phyloP scores from a whole-genome alignment of 2,329 filamentous ascomycete genomes.

The Dactylellina drechsleri region DNA sequence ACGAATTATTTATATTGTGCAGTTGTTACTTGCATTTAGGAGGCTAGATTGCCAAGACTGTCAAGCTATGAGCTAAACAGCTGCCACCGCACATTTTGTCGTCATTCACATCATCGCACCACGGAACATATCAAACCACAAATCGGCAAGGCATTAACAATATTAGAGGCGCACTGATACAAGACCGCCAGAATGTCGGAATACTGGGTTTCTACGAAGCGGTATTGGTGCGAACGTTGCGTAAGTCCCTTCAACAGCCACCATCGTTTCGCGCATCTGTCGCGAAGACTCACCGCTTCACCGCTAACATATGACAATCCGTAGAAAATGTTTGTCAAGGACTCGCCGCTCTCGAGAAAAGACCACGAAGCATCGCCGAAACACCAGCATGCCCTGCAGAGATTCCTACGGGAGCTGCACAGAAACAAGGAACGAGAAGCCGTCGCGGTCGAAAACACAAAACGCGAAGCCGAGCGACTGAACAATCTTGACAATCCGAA shows the following conservation, averaged over 20 bases:
- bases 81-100: slow-evolving; percentile 12
- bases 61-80: background rate
- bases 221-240: slow-evolving; percentile 99
- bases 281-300: background rate
- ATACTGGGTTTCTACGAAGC: slow-evolving; percentile 98
- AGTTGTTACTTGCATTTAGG: too few relatives aligned
- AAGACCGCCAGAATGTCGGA: slow-evolving; percentile 75
- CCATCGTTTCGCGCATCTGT: background rate
- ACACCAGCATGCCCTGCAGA: slow-evolving; percentile 86
- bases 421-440: slow-evolving; percentile 82
- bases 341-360: slow-evolving; percentile 86
- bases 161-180: background rate
- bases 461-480: slow-evolving; percentile 83
- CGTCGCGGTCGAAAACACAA: slow-evolving; percentile 82
- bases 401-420: slow-evolving; percentile 88
- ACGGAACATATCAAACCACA: background rate
- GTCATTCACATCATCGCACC: slow-evolving; percentile 37
- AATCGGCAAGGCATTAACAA: background rate
- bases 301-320: slow-evolving; percentile 13
- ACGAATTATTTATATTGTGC: background rate
- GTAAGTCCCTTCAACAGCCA: slow-evolving; percentile 18
- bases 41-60: too few relatives aligned
- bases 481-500: slow-evolving; percentile 68
- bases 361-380: slow-evolving; percentile 89
- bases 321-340: slow-evolving; percentile 79